Percentiles rank a stretch among this genome's conserved stretches.
These are phyloP conservation scores for Saccharum officinarum DNA, from an alignment of 176 grass and related monocot species.

Conservation along the genomic window DNA sequence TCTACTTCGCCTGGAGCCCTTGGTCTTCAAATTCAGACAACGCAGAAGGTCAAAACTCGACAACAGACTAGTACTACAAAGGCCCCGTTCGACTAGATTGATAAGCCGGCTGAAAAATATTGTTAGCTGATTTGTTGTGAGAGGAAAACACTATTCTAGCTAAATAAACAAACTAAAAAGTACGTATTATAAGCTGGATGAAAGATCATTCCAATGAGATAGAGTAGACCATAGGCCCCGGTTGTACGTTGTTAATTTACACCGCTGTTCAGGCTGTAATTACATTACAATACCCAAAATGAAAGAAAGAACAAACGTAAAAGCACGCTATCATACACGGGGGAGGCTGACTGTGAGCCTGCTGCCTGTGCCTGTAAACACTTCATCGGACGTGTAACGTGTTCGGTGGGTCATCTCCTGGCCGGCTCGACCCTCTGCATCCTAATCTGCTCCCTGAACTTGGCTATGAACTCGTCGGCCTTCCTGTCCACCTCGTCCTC, in stretches of 20 bases:
- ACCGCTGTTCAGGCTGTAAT: not conserved
- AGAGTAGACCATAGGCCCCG: not conserved
- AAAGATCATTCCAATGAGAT: not conserved
- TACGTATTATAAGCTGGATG: too few relatives aligned
- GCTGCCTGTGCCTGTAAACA: not conserved
- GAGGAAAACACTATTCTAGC: too few relatives aligned
- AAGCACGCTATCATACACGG: not conserved
- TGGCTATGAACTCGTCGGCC: conserved; percentile 93
- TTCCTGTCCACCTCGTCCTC: conserved; percentile 90
- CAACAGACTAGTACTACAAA: not conserved
- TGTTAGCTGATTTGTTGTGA: too few relatives aligned
- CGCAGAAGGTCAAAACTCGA: not conserved
- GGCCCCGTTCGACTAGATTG: too few relatives aligned
- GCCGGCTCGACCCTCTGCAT: conserved; percentile 55
- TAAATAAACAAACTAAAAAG: too few relatives aligned
- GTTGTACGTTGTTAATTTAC: not conserved
- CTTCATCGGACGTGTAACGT: not conserved
- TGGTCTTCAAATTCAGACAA: not conserved
- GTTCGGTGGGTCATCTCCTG: conserved; percentile 7
- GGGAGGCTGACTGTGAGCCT: not conserved
- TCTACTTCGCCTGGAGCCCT: too few relatives aligned
- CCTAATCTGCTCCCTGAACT: conserved; percentile 92
- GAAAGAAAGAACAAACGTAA: not conserved
- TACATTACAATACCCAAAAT: not conserved
- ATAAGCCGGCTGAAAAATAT: too few relatives aligned